Conservation (phyloP, 2,329 filamentous ascomycete species). For the Penicillium concentricum region DNA sequence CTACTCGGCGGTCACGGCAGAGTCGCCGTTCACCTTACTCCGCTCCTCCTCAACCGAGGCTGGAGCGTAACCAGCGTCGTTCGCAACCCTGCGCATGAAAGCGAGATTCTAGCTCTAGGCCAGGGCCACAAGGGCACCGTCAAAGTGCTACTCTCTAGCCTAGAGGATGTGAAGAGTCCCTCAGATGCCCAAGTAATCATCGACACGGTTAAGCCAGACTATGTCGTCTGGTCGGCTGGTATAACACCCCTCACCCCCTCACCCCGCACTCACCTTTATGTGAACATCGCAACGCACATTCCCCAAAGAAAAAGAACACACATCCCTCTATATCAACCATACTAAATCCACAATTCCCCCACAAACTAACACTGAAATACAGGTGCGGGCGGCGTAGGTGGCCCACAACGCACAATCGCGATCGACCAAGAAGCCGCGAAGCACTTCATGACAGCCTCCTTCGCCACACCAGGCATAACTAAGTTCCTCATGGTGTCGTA, state of each 20-base stretch:
- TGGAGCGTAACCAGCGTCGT: constrained; percentile 80
- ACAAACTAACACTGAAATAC: neutral
- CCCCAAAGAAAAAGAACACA: too few relatives aligned
- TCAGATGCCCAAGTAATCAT: constrained; percentile 63
- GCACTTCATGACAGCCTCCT: constrained; percentile 52
- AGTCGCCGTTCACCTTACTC: constrained; percentile 71
- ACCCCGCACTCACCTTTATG: neutral
- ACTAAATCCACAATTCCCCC: too few relatives aligned
- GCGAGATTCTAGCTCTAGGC: constrained; percentile 62
- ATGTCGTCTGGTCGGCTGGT: constrained; percentile 50
- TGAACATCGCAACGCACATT: too few relatives aligned
- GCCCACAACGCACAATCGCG: constrained; percentile 49
- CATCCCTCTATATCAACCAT: too few relatives aligned
- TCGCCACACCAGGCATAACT: constrained; percentile 45
- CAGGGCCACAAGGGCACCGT: constrained; percentile 61
- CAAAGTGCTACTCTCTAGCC: constrained; percentile 66
- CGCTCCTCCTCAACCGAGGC: constrained; percentile 68
- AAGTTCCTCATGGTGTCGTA: constrained; percentile 59
- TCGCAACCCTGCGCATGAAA: constrained; percentile 67
- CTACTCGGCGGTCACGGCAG: constrained; percentile 82
- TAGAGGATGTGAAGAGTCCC: constrained; percentile 68
- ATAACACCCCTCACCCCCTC: constrained; percentile 17
- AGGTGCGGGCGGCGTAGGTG: constrained; percentile 59
- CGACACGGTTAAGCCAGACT: constrained; percentile 43
- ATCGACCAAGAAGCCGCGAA: constrained; percentile 57